Evolutionary conservation across 2,329 filamentous ascomycete genomes (phyloP).

Genomic region (Elsinoe necatrix): DNA sequence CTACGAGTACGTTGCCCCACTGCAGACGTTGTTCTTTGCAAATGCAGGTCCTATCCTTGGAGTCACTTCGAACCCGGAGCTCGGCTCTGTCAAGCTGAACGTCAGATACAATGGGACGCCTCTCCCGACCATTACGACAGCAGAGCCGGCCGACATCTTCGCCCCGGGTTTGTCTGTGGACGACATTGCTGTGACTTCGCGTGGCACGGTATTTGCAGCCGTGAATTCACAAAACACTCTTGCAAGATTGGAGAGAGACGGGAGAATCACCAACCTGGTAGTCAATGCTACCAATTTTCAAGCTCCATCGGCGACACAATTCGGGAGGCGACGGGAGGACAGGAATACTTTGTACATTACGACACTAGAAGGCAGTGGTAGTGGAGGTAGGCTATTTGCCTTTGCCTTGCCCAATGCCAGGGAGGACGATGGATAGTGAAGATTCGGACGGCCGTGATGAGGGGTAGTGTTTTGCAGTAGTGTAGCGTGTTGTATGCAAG

Average conservation of each 20-base stretch:
- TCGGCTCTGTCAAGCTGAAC: constrained; percentile 9
- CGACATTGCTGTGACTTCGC: not conserved
- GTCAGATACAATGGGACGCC: not conserved
- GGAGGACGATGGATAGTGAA: not conserved
- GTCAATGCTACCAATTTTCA: not conserved
- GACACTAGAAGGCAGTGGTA: not conserved
- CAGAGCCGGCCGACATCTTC: not conserved
- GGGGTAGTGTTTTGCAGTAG: not conserved
- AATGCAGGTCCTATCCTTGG: constrained; percentile 2
- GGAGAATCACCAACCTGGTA: not conserved
- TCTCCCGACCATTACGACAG: not conserved
- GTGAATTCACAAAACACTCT: not conserved
- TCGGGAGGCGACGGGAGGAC: not conserved
- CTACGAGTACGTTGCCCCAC: not conserved
- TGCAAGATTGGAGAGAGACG: not conserved
- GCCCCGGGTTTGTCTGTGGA: not conserved
- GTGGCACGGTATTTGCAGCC: not conserved
- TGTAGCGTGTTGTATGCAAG: not conserved
- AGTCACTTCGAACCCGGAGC: not conserved
- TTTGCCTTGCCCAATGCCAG: not conserved
- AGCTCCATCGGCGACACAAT: not conserved
- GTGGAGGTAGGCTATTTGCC: not conserved
- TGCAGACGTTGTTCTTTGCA: constrained; percentile 5
- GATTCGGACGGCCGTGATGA: not conserved
- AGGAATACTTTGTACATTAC: not conserved